A percentile compares a stretch with the other conserved stretches of the same genome.
These are phyloP conservation scores for Phoma sp. DNA, from an alignment of 2,329 filamentous ascomycete genomes.

Conservation along the genomic window DNA sequence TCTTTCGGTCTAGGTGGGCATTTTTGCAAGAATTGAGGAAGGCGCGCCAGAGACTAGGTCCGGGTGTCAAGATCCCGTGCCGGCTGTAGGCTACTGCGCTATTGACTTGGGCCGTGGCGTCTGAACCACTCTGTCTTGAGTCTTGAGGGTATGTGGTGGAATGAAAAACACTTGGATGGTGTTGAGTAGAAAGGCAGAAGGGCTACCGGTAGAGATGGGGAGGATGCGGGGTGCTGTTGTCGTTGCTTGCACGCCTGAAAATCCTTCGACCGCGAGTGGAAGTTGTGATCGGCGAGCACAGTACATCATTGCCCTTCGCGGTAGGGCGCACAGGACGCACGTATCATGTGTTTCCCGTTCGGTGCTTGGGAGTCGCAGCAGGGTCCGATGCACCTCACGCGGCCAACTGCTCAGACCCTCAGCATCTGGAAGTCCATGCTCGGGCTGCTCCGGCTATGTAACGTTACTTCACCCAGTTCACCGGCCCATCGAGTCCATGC, in stretches of 20 bases:
- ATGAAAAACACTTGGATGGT: background rate
- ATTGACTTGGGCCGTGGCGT: background rate
- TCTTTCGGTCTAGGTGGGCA: conserved; percentile 5
- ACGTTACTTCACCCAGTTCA: conserved; percentile 13
- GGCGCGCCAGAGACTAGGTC: conserved; percentile 5
- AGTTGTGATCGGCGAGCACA: conserved; percentile 13
- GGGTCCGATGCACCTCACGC: conserved; percentile 2
- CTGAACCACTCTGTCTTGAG: background rate
- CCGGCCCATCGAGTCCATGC: background rate
- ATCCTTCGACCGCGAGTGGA: conserved; percentile 10
- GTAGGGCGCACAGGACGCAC: conserved; percentile 8
- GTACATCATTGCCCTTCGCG: conserved; percentile 11
- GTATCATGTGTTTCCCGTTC: conserved; percentile 16
- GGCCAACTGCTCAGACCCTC: background rate
- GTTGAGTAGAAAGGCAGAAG: background rate
- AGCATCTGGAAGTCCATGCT: conserved; percentile 1
- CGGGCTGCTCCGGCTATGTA: conserved; percentile 14
- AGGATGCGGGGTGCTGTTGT: conserved; percentile 5
- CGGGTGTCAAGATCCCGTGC: conserved; percentile 8
- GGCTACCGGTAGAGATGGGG: background rate
- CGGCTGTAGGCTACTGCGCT: conserved; percentile 1
- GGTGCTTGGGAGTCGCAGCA: conserved; percentile 1
- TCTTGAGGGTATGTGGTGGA: background rate
- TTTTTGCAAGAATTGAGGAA: conserved; percentile 9
- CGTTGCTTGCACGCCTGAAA: conserved; percentile 1